These are phyloP conservation scores for Populus davidiana DNA, from an alignment of 345 rosid species.

Conservation along the genomic window DNA sequence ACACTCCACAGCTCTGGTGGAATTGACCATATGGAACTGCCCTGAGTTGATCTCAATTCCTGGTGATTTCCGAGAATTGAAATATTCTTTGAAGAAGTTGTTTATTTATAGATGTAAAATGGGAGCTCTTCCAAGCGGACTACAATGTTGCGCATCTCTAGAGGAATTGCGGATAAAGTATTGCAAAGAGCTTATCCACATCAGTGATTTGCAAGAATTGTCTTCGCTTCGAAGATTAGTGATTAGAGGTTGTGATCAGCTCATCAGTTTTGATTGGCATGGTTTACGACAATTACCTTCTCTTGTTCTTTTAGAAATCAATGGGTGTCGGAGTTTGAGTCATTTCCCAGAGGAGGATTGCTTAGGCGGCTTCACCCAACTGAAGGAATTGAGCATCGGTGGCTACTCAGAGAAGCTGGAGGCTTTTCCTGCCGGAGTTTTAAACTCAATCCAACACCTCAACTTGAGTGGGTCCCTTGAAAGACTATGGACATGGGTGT, in stretches of 20 bases:
- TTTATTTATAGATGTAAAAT: background rate
- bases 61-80: background rate
- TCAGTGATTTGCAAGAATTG: background rate
- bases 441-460: too few species aligned
- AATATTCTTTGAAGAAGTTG: background rate
- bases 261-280: too few species aligned
- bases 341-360: background rate
- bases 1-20: background rate
- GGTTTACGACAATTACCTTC: background rate
- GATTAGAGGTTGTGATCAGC: too few species aligned
- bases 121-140: background rate
- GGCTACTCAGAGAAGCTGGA: background rate
- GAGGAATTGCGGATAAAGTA: background rate
- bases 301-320: background rate
- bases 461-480: too few species aligned
- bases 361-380: background rate
- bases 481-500: accelerated
- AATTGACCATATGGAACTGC: background rate
- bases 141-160: conserved; percentile 9
- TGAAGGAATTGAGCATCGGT: conserved; percentile 10
- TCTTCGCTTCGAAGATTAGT: too few species aligned
- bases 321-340: background rate
- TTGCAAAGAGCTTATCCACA: background rate
- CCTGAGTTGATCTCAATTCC: background rate
- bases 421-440: too few species aligned